Evolutionary conservation across 192 early-diverging fungal species (phyloP).

Genomic region (Coemansia asiatica): DNA sequence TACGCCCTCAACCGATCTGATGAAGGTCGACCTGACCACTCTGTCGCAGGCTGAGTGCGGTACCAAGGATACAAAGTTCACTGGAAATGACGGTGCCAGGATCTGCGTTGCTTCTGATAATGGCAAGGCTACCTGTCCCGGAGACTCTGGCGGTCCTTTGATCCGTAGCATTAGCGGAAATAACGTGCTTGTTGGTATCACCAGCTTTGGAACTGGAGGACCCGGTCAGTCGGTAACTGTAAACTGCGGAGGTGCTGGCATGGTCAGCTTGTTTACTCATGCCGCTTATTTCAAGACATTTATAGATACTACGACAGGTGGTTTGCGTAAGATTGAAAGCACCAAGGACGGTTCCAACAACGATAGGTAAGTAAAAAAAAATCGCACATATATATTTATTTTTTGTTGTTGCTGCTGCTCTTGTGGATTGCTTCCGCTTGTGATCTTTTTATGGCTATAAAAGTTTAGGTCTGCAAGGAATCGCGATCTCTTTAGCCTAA

Average conservation of each 20-base stretch:
- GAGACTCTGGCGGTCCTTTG: conserved; percentile 57
- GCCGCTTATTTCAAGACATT: conserved; percentile 48
- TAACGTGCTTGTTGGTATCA: conserved; percentile 49
- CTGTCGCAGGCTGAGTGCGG: conserved; percentile 36
- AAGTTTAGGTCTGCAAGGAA: too few relatives aligned
- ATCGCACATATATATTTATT: background rate
- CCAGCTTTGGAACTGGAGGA: conserved; percentile 53
- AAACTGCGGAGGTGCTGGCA: conserved; percentile 46
- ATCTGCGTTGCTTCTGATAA: conserved; percentile 50
- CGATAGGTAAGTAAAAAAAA: conserved; percentile 30
- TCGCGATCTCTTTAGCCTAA: too few relatives aligned
- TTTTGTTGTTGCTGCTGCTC: background rate
- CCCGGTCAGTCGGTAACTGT: conserved; percentile 29
- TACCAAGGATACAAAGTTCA: conserved; percentile 45
- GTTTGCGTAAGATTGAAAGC: conserved; percentile 32
- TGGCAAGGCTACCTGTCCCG: conserved; percentile 48
- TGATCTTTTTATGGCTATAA: too few relatives aligned
- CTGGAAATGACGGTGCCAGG: conserved; percentile 39
- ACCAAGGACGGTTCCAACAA: background rate
- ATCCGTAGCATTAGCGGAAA: conserved; percentile 41
- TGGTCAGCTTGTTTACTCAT: conserved; percentile 55
- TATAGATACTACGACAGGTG: conserved; percentile 47
- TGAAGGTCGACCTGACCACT: conserved; percentile 32
- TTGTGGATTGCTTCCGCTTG: background rate
- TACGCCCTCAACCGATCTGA: conserved; percentile 34